These are phyloP conservation scores for Cymbidium sinense DNA, from an alignment of 106 monocot species.

Conservation along the genomic window DNA sequence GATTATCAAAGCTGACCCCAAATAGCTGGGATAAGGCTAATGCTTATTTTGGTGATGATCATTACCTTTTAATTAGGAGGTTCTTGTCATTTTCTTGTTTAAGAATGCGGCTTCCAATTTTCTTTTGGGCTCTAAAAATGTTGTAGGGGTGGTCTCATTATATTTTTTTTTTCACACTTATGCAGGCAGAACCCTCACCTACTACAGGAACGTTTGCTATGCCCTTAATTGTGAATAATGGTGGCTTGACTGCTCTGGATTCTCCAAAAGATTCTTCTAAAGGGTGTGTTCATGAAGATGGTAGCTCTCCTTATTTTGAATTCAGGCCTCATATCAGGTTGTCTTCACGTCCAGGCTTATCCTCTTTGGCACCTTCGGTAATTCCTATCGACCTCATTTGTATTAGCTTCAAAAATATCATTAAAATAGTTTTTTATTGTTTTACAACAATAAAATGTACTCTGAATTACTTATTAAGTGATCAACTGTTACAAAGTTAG, in stretches of 20 bases:
- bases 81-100: background rate
- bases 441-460: background rate
- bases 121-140: constrained; percentile 1
- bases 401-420: background rate
- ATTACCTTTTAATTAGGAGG: background rate
- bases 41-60: background rate
- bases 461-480: background rate
- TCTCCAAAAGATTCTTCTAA: constrained; percentile 50
- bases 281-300: constrained; percentile 26
- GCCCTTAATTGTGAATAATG: constrained; percentile 26
- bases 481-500: background rate
- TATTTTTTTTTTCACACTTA: background rate
- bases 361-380: constrained; percentile 41
- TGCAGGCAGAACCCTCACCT: constrained; percentile 91
- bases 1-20: background rate
- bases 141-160: background rate
- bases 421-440: background rate
- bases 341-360: constrained; percentile 24
- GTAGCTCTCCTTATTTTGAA: constrained; percentile 47
- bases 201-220: constrained; percentile 83
- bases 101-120: background rate
- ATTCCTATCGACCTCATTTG: constrained; percentile 2
- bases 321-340: constrained; percentile 50
- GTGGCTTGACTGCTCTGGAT: constrained; percentile 23
- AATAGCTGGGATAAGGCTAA: background rate